Conservation (phyloP, 257 asterid genomes). For the Catharanthus roseus region DNA sequence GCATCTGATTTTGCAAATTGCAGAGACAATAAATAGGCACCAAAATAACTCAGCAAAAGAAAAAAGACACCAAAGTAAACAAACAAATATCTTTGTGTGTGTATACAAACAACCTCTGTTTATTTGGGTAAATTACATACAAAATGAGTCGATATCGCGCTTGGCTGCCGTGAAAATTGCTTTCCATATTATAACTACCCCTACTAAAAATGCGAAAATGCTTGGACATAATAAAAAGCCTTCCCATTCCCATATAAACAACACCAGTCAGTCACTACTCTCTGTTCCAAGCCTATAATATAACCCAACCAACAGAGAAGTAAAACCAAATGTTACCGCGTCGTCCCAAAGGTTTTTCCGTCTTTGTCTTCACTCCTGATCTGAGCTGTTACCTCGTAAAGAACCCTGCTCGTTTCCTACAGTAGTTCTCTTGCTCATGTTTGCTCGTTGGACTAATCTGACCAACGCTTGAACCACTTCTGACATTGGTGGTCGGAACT, state of each 20-base stretch:
- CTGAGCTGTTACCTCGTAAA: constrained; percentile 37
- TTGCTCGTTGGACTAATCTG: constrained; percentile 87
- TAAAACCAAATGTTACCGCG: background rate
- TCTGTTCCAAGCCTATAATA: background rate
- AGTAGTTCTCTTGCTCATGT: constrained; percentile 96
- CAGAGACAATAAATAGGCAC: background rate
- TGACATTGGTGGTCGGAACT: constrained; percentile 96
- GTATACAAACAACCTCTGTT: background rate
- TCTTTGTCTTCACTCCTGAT: constrained; percentile 15
- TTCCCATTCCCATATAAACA: constrained; percentile 7
- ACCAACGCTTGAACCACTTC: constrained; percentile 95
- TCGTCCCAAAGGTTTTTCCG: background rate
- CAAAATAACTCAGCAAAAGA: no score
- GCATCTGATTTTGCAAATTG: background rate
- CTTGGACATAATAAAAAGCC: background rate
- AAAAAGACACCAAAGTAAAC: no score
- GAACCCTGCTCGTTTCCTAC: constrained; percentile 64
- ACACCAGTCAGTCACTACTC: background rate
- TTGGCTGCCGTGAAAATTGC: background rate
- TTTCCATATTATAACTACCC: background rate
- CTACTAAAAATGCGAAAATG: background rate
- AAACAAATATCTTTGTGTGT: background rate
- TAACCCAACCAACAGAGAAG: constrained; percentile 8
- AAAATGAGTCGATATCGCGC: constrained; percentile 10
- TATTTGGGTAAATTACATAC: constrained; percentile 16